Evolutionary conservation across 305 asterid species (phyloP).

Genomic region (Solanum hybrid): DNA sequence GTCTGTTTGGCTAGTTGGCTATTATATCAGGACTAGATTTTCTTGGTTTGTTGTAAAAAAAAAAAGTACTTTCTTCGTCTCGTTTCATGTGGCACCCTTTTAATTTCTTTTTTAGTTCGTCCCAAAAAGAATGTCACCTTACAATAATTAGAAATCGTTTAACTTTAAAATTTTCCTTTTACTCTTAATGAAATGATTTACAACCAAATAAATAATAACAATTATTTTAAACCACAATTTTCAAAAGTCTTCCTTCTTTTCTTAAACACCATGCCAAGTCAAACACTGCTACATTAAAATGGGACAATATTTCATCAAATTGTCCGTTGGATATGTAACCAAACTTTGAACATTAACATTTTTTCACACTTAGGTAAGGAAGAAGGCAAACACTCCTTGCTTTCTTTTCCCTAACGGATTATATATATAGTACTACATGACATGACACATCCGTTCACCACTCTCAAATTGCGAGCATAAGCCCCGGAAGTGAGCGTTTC

Average conservation of each 20-base stretch:
- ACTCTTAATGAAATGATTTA: neutral
- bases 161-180: too few species aligned
- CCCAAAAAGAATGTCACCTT: too few species aligned
- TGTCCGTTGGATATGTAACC: neutral
- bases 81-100: too few species aligned
- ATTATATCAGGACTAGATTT: too few species aligned
- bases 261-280: neutral
- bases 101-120: too few species aligned
- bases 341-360: neutral
- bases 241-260: neutral
- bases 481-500: conserved; percentile 50
- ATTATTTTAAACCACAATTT: neutral
- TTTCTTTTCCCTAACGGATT: neutral
- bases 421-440: neutral
- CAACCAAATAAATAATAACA: neutral
- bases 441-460: neutral
- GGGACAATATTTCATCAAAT: neutral
- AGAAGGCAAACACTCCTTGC: neutral
- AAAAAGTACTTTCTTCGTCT: too few species aligned
- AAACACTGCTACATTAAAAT: neutral
- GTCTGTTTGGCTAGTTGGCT: too few species aligned
- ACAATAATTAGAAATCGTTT: too few species aligned
- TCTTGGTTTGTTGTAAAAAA: neutral
- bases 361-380: neutral
- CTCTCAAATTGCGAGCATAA: conserved; percentile 53